phyloP scores from a whole-genome alignment of 805 yeast genomes.

The Wickerhamiella domercqiae region DNA sequence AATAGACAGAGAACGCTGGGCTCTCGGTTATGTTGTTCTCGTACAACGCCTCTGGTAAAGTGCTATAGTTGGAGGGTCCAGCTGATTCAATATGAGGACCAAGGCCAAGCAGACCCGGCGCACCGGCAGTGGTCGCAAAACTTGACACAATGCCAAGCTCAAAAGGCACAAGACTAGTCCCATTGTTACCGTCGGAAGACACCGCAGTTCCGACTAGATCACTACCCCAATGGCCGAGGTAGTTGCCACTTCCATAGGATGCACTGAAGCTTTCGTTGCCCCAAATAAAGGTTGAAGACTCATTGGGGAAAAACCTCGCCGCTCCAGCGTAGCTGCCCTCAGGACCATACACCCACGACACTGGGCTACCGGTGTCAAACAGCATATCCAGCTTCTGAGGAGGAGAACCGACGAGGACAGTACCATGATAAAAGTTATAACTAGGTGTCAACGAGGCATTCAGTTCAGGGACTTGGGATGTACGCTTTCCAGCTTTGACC shows the following conservation, averaged over 20 bases:
- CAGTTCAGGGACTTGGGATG: constrained; percentile 3
- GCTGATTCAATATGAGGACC: constrained; percentile 18
- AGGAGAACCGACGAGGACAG: constrained; percentile 29
- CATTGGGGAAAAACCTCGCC: constrained; percentile 17
- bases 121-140: constrained; percentile 15
- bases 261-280: constrained; percentile 27
- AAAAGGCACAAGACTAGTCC: constrained; percentile 12
- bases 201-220: constrained; percentile 13
- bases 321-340: constrained; percentile 20
- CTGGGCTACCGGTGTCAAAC: constrained; percentile 37
- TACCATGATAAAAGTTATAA: constrained; percentile 25
- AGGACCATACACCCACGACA: constrained; percentile 32
- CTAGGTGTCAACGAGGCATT: constrained; percentile 17
- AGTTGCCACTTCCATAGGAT: constrained; percentile 25
- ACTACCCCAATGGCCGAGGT: constrained; percentile 22
- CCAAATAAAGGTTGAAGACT: constrained; percentile 21
- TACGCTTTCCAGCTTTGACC: no score
- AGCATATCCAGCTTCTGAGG: constrained; percentile 29
- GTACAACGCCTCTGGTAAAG: constrained; percentile 17
- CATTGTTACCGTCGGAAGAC: constrained; percentile 7
- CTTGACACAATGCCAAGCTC: constrained; percentile 21
- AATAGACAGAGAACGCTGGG: constrained; percentile 16
- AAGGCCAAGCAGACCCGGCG: constrained; percentile 19
- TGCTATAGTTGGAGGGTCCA: constrained; percentile 15
- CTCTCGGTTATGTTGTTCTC: constrained; percentile 14